These are phyloP conservation scores for Mucor circinelloides DNA, from an alignment of 371 early-diverging fungal genomes.

Conservation along the genomic window DNA sequence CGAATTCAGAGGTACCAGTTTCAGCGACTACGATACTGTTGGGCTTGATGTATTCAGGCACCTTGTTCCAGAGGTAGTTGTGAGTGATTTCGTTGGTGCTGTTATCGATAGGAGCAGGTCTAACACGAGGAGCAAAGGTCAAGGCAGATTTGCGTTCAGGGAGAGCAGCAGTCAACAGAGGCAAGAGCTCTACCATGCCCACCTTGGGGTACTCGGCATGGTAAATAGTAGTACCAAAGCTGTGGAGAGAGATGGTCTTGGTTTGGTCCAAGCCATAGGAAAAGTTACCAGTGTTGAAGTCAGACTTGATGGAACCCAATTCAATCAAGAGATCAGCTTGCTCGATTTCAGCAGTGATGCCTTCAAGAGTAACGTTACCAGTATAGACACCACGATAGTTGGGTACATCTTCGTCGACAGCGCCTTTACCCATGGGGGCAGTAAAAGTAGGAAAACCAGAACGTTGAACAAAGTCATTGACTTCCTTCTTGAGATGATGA, in stretches of 20 bases:
- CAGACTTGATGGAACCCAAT: constrained; percentile 48
- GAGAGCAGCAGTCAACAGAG: constrained; percentile 30
- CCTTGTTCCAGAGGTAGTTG: constrained; percentile 46
- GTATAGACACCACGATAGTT: constrained; percentile 45
- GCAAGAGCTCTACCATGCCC: constrained; percentile 39
- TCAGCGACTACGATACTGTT: constrained; percentile 49
- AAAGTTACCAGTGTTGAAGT: constrained; percentile 59
- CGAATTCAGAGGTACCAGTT: constrained; percentile 55
- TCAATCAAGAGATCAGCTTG: constrained; percentile 45
- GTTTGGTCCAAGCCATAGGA: constrained; percentile 29
- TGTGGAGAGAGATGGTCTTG: constrained; percentile 44
- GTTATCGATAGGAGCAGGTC: constrained; percentile 17
- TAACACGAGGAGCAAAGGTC: constrained; percentile 21
- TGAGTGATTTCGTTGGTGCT: constrained; percentile 31
- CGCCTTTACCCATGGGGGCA: constrained; percentile 54
- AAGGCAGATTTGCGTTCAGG: constrained; percentile 17
- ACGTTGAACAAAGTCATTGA: constrained; percentile 33
- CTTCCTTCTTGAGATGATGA: constrained; percentile 29
- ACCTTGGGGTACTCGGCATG: constrained; percentile 42
- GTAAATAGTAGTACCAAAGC: constrained; percentile 32
- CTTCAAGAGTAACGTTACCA: constrained; percentile 33
- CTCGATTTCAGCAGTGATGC: constrained; percentile 36
- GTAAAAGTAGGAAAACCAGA: constrained; percentile 43
- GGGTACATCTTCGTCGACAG: constrained; percentile 34
- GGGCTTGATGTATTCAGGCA: constrained; percentile 31